Conservation (phyloP, 176 grass and related monocot genomes). For the Aechmea fasciata region DNA sequence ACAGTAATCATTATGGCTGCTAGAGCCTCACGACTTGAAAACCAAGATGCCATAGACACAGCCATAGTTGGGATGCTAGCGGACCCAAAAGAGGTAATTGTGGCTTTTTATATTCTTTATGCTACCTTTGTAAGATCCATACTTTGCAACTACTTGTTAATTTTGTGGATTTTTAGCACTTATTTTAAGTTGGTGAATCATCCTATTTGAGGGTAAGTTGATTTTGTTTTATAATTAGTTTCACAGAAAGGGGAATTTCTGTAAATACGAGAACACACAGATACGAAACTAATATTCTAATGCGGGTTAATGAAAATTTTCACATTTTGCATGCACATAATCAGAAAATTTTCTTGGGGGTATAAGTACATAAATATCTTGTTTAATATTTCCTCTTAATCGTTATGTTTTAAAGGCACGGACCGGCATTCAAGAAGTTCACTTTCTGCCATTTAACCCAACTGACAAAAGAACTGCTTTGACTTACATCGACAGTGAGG, state of each 20-base stretch:
- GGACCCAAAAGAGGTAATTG: constrained; percentile 60
- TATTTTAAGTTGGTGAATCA: too few relatives aligned
- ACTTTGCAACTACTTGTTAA: too few relatives aligned
- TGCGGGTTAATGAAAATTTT: too few relatives aligned
- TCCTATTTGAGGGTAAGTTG: too few relatives aligned
- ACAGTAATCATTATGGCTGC: constrained; percentile 64
- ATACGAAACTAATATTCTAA: too few relatives aligned
- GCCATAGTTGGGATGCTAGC: constrained; percentile 72
- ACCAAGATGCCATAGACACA: constrained; percentile 76
- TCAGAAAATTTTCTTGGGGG: not conserved
- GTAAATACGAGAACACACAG: too few relatives aligned
- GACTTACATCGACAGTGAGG: constrained; percentile 50
- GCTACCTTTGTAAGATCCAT: too few relatives aligned
- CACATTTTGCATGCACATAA: too few relatives aligned
- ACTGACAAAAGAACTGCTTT: constrained; percentile 74
- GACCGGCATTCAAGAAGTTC: constrained; percentile 64
- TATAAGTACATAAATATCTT: not conserved
- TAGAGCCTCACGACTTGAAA: constrained; percentile 64
- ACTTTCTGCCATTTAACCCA: constrained; percentile 78
- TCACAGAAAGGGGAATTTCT: not conserved
- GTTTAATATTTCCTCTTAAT: not conserved
- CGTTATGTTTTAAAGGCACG: constrained; percentile 29
- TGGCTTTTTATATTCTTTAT: not conserved
- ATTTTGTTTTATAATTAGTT: not conserved
- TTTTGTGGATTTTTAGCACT: too few relatives aligned